phyloP scores from a whole-genome alignment of 768 basidiomycete genomes.

The Leccinellum albellum region DNA sequence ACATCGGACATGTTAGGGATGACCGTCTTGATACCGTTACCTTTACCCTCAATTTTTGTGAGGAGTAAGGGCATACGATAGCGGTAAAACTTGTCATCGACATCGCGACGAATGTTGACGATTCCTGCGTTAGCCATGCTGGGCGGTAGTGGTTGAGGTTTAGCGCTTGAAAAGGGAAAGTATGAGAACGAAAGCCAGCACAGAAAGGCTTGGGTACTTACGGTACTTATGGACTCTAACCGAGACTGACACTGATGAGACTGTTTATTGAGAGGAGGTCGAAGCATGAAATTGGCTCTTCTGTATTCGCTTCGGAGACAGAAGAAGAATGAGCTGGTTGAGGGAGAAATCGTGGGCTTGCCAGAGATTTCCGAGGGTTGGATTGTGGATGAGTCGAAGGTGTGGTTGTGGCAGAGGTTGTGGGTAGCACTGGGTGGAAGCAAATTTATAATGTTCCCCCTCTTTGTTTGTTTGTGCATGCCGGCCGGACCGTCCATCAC shows the following conservation, averaged over 20 bases:
- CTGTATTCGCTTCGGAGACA: conserved; percentile 32
- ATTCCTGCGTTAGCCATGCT: conserved; percentile 79
- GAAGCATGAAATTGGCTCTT: conserved; percentile 75
- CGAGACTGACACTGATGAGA: conserved; percentile 59
- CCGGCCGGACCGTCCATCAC: no score
- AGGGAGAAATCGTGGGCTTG: conserved; percentile 29
- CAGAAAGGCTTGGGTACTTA: conserved; percentile 26
- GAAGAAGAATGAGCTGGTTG: conserved; percentile 25
- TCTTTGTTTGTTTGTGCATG: conserved; percentile 23
- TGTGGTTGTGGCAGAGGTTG: background rate
- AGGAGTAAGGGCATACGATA: conserved; percentile 95
- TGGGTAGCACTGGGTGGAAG: conserved; percentile 3
- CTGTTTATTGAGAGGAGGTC: conserved; percentile 73
- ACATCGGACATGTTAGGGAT: conserved; percentile 98
- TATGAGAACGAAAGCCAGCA: background rate
- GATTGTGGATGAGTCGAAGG: conserved; percentile 8
- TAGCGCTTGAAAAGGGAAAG: conserved; percentile 45
- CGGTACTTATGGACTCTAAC: conserved; percentile 51
- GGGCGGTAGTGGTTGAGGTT: conserved; percentile 43
- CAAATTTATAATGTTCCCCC: conserved; percentile 22
- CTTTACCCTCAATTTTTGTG: conserved; percentile 98
- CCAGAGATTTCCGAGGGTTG: background rate
- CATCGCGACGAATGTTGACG: conserved; percentile 93
- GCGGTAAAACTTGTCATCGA: conserved; percentile 95
- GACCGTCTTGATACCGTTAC: conserved; percentile 99